Evolutionary conservation across 768 basidiomycete species (phyloP).

Genomic region (Boletus patriciae): DNA sequence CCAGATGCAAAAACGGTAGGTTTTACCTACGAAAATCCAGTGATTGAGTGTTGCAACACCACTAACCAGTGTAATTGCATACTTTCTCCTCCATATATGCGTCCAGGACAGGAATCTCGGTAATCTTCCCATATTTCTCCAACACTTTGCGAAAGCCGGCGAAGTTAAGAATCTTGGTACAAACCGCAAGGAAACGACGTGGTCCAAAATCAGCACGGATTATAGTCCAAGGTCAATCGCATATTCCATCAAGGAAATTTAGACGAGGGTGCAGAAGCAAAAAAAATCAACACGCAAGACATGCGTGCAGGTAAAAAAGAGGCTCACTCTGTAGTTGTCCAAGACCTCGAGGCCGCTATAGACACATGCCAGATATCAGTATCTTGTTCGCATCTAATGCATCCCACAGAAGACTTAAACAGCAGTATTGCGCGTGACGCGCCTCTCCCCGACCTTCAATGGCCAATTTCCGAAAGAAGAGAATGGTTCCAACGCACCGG

Average conservation of each 20-base stretch:
- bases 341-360: slow-evolving; percentile 75
- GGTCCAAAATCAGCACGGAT: background rate
- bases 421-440: background rate
- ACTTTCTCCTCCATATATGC: slow-evolving; percentile 83
- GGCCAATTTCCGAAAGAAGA: background rate
- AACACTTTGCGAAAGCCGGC: slow-evolving; percentile 86
- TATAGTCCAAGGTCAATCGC: background rate
- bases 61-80: background rate
- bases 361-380: slow-evolving; percentile 9
- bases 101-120: slow-evolving; percentile 68
- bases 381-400: background rate
- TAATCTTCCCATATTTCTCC: slow-evolving; percentile 83
- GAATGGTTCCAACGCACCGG: slow-evolving; percentile 33
- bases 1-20: slow-evolving; percentile 67
- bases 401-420: background rate
- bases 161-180: slow-evolving; percentile 72
- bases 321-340: slow-evolving; percentile 77
- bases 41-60: background rate
- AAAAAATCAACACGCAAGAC: background rate
- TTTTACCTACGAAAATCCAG: slow-evolving; percentile 49
- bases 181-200: background rate
- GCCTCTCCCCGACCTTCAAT: background rate
- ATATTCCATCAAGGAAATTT: background rate
- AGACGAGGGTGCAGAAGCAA: background rate
- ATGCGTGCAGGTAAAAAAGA: background rate